Evolutionary conservation across 257 asterid genomes (phyloP), one percentile per base, ranked within the genome.

Genomic region (Nyctanthes arbortristis): DNA sequence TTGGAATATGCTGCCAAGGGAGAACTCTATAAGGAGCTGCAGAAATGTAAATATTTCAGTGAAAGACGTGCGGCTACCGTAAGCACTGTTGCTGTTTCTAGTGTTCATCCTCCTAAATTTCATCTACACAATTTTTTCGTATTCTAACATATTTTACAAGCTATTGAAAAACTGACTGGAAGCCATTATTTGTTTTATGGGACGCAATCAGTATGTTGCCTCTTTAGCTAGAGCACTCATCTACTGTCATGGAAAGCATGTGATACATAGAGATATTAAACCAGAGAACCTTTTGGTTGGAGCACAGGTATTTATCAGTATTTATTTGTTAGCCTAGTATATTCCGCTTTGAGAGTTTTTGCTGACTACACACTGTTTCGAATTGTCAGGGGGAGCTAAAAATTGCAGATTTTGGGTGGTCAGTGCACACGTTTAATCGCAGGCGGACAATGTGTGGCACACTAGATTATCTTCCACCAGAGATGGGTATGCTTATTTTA

Each of bases 321-420:
- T 30, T 45, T 68, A 18, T 20, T 39, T 73, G 32, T 56, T 52
- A 33, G 16, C 27, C 34, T 2, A 31, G 12, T 47, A 32, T 67
- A 28, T 18, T 3, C 49, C 61, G 18, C 58, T 8, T 4, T 20
- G 65, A 66, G 36, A 34, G 28, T 70, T 22, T 49, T 62, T 65
- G 40, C 81, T 80, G 32, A 49, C 73, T 66, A 54, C 7, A 33
- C 29, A 6, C 31, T 61, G 52, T 78, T 73, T 47, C 63, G 62
- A 20, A 67, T 63, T 81, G 58, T 33, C 81, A 94, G 99, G 99
- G 99, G 43, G 99, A 94, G 74, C 88, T 94, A 33, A 94, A 94
- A 80, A 94, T 94, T 61, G 97, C 97, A 32, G 97, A 91, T 73
- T 94, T 94, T 70, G 99, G 99, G 56, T 94, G 99, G 97, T 94